Conservation (phyloP, 2,329 filamentous ascomycete genomes). For the Pyrenochaeta sp. region DNA sequence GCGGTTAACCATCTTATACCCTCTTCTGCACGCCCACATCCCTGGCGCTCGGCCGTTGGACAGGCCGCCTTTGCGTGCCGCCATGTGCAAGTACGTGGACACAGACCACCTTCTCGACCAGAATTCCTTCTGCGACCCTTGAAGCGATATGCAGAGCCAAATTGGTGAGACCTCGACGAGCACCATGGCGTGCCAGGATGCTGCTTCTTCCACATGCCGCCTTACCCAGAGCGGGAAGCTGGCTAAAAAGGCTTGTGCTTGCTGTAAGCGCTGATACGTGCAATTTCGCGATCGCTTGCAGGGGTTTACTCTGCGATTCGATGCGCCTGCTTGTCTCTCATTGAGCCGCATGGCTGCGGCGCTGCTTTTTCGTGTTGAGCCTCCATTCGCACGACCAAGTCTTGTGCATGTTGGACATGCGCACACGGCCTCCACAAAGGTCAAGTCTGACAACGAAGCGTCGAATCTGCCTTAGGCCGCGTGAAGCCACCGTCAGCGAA, state of each 20-base stretch:
- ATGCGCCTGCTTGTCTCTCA: conserved; percentile 22
- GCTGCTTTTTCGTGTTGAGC: conserved; percentile 35
- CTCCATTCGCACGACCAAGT: conserved; percentile 36
- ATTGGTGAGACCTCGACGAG: conserved; percentile 42
- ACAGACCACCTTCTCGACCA: conserved; percentile 31
- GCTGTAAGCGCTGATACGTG: conserved; percentile 42
- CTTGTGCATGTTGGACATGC: conserved; percentile 23
- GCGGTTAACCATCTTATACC: conserved; percentile 41
- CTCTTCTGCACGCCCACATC: conserved; percentile 22
- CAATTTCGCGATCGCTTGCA: conserved; percentile 25
- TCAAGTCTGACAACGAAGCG: conserved; percentile 13
- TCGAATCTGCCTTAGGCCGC: conserved; percentile 26
- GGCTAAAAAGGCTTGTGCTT: conserved; percentile 36
- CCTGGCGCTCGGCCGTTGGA: conserved; percentile 36
- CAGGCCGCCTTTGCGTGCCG: conserved; percentile 36
- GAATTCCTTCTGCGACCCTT: conserved; percentile 24
- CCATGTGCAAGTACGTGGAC: conserved; percentile 40
- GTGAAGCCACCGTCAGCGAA: conserved; percentile 1
- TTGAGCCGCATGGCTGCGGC: conserved; percentile 44
- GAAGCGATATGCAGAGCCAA: conserved; percentile 41
- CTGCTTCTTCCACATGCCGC: conserved; percentile 29
- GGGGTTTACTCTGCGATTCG: conserved; percentile 27
- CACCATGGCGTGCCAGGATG: conserved; percentile 37
- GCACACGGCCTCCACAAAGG: conserved; percentile 27
- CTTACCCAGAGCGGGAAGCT: conserved; percentile 29